These are phyloP conservation scores for Talaromyces sp. DNA, from an alignment of 2,329 filamentous ascomycete species.

Conservation along the genomic window DNA sequence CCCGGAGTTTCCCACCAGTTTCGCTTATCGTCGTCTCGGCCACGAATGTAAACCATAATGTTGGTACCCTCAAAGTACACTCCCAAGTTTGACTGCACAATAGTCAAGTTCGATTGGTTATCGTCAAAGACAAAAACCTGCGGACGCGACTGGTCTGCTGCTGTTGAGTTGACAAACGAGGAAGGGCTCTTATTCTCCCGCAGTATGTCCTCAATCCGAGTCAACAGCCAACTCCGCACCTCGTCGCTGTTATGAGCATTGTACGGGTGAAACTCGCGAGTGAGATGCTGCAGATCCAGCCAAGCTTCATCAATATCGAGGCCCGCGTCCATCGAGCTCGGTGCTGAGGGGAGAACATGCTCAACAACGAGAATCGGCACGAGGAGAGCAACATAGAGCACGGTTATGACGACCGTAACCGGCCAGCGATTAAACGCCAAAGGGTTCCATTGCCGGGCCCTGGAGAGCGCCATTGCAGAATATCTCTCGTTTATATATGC, in stretches of 20 bases:
- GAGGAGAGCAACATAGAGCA: conserved; percentile 73
- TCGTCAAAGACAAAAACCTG: conserved; percentile 70
- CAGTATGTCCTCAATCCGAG: conserved; percentile 66
- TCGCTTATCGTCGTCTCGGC: conserved; percentile 66
- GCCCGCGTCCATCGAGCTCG: conserved; percentile 55
- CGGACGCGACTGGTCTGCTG: conserved; percentile 21
- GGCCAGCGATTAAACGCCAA: conserved; percentile 75
- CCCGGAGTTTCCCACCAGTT: conserved; percentile 65
- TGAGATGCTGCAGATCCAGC: conserved; percentile 74
- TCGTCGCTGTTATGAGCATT: conserved; percentile 80
- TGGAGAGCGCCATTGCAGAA: conserved; percentile 28
- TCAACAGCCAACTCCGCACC: conserved; percentile 70
- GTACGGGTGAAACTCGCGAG: conserved; percentile 75
- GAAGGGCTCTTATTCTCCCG: conserved; percentile 46
- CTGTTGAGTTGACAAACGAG: conserved; percentile 15
- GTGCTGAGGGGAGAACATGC: conserved; percentile 67
- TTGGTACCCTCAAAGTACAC: conserved; percentile 93
- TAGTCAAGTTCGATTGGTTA: conserved; percentile 71
- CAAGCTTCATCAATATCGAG: conserved; percentile 83
- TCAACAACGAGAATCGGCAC: conserved; percentile 70
- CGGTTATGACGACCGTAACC: conserved; percentile 73
- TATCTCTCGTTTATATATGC: background rate
- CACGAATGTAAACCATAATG: conserved; percentile 85
- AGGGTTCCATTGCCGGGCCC: conserved; percentile 34
- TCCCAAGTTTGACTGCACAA: conserved; percentile 41